A percentile compares a stretch with the other conserved stretches of the same genome.
These are phyloP conservation scores for Schwanniomyces yamadae DNA, from an alignment of 805 yeast species.

Conservation along the genomic window DNA sequence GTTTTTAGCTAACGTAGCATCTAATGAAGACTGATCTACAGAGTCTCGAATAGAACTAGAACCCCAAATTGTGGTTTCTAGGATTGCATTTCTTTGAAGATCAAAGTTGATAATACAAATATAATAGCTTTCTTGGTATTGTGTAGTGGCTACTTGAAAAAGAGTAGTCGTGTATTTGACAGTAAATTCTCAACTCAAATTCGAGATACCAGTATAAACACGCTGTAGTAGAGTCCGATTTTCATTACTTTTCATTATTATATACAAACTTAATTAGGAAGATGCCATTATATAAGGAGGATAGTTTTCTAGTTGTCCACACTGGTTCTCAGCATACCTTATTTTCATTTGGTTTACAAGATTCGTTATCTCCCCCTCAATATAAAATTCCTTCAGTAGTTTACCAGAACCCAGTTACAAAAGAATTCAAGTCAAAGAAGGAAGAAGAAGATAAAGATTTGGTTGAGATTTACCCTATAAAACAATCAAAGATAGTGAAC, in stretches of 20 bases:
- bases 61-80: too few relatives aligned
- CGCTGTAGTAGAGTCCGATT: too few relatives aligned
- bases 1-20: constrained; percentile 33
- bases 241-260: background rate
- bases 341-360: constrained; percentile 80
- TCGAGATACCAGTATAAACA: too few relatives aligned
- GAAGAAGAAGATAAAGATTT: constrained; percentile 22
- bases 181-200: too few relatives aligned
- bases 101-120: too few relatives aligned
- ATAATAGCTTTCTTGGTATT: too few relatives aligned
- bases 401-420: constrained; percentile 42
- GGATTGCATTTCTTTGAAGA: too few relatives aligned
- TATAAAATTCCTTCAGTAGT: constrained; percentile 77
- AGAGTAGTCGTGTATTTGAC: too few relatives aligned
- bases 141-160: too few relatives aligned
- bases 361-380: constrained; percentile 70
- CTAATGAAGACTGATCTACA: constrained; percentile 3
- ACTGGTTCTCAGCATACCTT: constrained; percentile 77
- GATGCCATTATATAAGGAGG: constrained; percentile 48
- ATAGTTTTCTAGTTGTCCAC: constrained; percentile 56
- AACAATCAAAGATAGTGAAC: constrained; percentile 61
- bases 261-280: background rate
- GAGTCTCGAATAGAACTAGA: background rate
- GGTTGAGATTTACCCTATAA: constrained; percentile 60
- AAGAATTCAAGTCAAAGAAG: constrained; percentile 38